Evolutionary conservation across 2,329 filamentous ascomycete genomes (phyloP).

Genomic region (Sporothrix variecibatus): DNA sequence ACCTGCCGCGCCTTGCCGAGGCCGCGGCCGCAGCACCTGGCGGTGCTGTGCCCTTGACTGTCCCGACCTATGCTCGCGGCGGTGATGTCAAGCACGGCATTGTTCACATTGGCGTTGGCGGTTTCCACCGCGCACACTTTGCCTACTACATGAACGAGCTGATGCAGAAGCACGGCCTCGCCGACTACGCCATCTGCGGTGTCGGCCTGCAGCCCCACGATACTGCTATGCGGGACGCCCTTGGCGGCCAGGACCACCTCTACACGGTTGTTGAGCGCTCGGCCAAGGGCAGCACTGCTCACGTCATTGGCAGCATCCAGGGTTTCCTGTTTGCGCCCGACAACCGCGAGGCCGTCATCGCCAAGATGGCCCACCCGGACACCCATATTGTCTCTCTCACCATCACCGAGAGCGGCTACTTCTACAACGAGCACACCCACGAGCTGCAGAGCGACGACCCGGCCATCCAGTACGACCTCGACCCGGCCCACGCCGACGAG

Average conservation of each 20-base stretch:
- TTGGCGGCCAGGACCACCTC: slow-evolving; percentile 51
- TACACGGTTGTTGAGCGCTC: slow-evolving; percentile 59
- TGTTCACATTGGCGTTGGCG: slow-evolving; percentile 56
- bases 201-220: slow-evolving; percentile 55
- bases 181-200: slow-evolving; percentile 54
- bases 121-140: slow-evolving; percentile 57
- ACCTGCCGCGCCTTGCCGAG: slow-evolving; percentile 40
- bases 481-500: slow-evolving; percentile 45
- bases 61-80: slow-evolving; percentile 48
- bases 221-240: slow-evolving; percentile 52
- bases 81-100: slow-evolving; percentile 53
- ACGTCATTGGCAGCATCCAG: slow-evolving; percentile 55
- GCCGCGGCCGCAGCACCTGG: slow-evolving; percentile 7
- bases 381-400: slow-evolving; percentile 58
- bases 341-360: slow-evolving; percentile 52
- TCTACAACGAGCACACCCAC: slow-evolving; percentile 61
- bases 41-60: slow-evolving; percentile 34
- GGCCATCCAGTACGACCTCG: slow-evolving; percentile 53
- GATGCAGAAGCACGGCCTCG: slow-evolving; percentile 48
- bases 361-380: slow-evolving; percentile 57
- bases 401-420: slow-evolving; percentile 59
- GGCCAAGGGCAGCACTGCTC: slow-evolving; percentile 50
- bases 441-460: slow-evolving; percentile 50
- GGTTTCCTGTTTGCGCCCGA: slow-evolving; percentile 55
- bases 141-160: slow-evolving; percentile 54